Base-by-base conservation (phyloP, 768 basidiomycete species). In the Lactarius trivialis region DNA sequence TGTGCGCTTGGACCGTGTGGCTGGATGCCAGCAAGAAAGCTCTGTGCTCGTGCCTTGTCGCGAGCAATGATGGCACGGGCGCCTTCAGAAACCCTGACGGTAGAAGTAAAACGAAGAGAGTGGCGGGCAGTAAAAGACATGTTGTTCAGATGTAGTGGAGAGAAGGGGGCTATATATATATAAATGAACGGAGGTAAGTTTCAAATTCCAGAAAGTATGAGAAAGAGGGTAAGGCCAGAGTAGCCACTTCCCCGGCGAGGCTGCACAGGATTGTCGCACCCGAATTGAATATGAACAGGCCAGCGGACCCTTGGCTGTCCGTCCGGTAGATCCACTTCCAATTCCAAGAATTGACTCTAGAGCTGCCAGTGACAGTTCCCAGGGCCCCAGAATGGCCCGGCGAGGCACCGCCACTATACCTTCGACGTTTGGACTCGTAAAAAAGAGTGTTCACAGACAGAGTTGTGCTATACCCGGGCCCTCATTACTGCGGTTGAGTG, bases 21-120 rank as follows among this genome's bases (percentile, higher is more conserved):
- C 58, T 81, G 79, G 45, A 81, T 41, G 26, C 82, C 83, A 30
- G 76, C 73, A n/a, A 83, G 68, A 66, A 85, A 65, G 75, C 82
- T 85, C 71, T 77, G 71, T 12, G 84, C 83, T 17, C 85, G 79
- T 50, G 76, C 76, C 63, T 75, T 73, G 71, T 85, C 83, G 69
- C 79, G 78, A 32, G 79, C 76, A 51, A 85, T 71, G 65, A 85
- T 74, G 36, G 81, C 76, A 67, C 72, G 76, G 19, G 77, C 81
- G 49, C 78, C 77, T n/a, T 73, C 63, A 54, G 58, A 60, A 64
- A 68, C 28, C 32, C 9, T 59, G 68, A 85, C 57, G 65, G 76
- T 76, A 41, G 80, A 74, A 26, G 75, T 69, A 71, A 85, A 82
- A 32, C 78, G 80, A 51, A 82, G 56, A 7, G 77, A 71, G 51